Evolutionary conservation across 2,329 filamentous ascomycete species (phyloP), one percentile per base, ranked within the genome.

Genomic region (Colletotrichum musae): DNA sequence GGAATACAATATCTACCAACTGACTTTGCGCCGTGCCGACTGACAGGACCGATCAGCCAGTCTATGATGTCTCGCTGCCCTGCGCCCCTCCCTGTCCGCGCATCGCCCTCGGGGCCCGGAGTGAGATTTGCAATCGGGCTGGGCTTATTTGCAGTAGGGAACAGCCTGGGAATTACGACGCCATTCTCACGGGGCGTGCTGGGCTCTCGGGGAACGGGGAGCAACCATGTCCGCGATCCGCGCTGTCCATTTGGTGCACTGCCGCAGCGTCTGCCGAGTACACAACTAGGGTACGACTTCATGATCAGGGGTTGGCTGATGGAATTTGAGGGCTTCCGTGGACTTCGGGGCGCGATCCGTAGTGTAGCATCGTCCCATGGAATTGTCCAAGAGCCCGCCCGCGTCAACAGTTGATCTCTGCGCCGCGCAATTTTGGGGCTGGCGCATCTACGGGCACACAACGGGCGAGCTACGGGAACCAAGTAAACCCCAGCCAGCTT

Each of bases 181-280:
- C 26, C 16, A n/a, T 21, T 28, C 24, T 6, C 54, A 45, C 39
- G 28, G 48, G 18, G 32, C 15, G 21, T 62, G 26, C 10, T 57
- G 52, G 39, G 13, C 26, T 32, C 39, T 64, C 60, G 60, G 60
- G 24, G 57, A 18, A 67, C 66, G 66, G 66, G 66, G 62, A 60
- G 58, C 36, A 60, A 58, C 67, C 67, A 70, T 67, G 67, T 61
- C 62, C 57, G 67, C 36, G 26, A 43, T 53, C 62, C 39, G 63
- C 26, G 43, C 48, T 53, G 45, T 50, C 39, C 43, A 47, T 36
- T n/a, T 51, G 3, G 56, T 24, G 21, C 66, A 66, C 61, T 43
- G 67, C 56, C 66, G 66, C 66, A 66, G 28, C 18, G 45, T 47
- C 18, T 9, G 45, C 45, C 15, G 16, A 16, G 16, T 24, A 24